Conservation (phyloP, 495 filamentous ascomycete species). For the Friedmanniomyces endolithicus region DNA sequence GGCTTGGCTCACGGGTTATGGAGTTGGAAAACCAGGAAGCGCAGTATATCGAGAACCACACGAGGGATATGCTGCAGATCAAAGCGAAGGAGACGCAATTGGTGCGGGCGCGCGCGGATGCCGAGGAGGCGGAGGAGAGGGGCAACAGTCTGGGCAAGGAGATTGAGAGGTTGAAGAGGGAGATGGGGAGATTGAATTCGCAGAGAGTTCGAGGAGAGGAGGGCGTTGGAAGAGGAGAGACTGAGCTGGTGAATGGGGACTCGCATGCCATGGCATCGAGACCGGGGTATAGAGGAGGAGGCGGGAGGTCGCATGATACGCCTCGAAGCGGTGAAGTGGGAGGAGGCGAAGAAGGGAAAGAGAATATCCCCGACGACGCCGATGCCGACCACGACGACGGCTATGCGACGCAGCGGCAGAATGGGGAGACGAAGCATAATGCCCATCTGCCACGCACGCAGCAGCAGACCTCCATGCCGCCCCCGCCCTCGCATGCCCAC, state of each 20-base stretch:
- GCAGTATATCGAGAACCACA: conserved; percentile 93
- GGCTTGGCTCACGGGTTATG: conserved; percentile 62
- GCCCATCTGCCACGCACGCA: no score
- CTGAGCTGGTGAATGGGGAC: conserved; percentile 27
- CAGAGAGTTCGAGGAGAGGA: conserved; percentile 72
- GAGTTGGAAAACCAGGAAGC: conserved; percentile 93
- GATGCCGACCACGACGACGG: conserved; percentile 18
- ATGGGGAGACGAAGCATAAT: background rate
- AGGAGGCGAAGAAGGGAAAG: conserved; percentile 28
- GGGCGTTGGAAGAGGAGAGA: conserved; percentile 72
- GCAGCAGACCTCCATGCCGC: background rate
- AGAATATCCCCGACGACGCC: conserved; percentile 36
- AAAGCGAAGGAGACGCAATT: conserved; percentile 98
- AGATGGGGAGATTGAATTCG: conserved; percentile 35
- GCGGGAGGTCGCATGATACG: no score
- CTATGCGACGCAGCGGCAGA: background rate
- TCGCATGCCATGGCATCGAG: no score
- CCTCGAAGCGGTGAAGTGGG: conserved; percentile 15
- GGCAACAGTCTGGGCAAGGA: conserved; percentile 75
- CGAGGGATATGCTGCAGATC: conserved; percentile 83
- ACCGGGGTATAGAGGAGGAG: no score
- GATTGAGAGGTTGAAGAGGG: conserved; percentile 85
- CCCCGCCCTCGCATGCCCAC: background rate
- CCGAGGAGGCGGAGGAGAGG: conserved; percentile 72
- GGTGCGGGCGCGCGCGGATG: conserved; percentile 78